Evolutionary conservation across 768 basidiomycete species (phyloP), one percentile per base, ranked within the genome.

Genomic region (Filobasidium wieringae): DNA sequence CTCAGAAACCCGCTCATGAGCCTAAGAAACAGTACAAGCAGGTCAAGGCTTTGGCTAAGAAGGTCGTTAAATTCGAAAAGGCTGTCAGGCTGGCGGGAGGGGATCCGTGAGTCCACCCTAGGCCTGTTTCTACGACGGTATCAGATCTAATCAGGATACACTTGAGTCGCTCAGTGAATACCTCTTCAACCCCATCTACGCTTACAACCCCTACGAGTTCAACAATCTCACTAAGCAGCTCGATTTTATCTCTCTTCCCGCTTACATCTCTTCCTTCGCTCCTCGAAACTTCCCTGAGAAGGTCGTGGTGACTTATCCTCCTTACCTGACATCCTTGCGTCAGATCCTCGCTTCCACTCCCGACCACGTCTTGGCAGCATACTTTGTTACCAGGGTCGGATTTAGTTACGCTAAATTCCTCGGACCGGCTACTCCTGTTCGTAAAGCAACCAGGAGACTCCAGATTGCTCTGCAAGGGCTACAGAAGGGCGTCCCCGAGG

Each of bases 191-290:
- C 92, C 92, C 1, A 77, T 88, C 45, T 83, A 78, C 43, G 86
- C 88, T 0, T 96, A 99, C 74, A 97, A 97, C 70, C 90, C 89
- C 6, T 78, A 80, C 39, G 77, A 80, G 2, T 76, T 90, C 55
- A 77, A 79, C 15, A 84, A 85, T 36, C 80, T 97, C 57, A 83
- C 82, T 29, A 76, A 78, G 17, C 75, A 80, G 1, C 75, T 96
- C 4, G 80, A 85, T 0, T 81, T 89, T 69, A 80, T 99, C 63
- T 78, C 86, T 62, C 88, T 93, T 72, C 77, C 81, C 0, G 78
- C 82, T n/a, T 99, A 95, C 73, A 84, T 96, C 58, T 80, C 93
- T 0, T 77, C 87, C 0, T 92, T 88, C 69, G 80, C 85, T 0
- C 84, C 88, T 22, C 82, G 88, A 31, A 76, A 78, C 39, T 88